A percentile compares a stretch with the other conserved stretches of the same genome.
These are phyloP conservation scores for Plenodomus biglobosus DNA, from an alignment of 2,329 filamentous ascomycete species.

Conservation along the genomic window DNA sequence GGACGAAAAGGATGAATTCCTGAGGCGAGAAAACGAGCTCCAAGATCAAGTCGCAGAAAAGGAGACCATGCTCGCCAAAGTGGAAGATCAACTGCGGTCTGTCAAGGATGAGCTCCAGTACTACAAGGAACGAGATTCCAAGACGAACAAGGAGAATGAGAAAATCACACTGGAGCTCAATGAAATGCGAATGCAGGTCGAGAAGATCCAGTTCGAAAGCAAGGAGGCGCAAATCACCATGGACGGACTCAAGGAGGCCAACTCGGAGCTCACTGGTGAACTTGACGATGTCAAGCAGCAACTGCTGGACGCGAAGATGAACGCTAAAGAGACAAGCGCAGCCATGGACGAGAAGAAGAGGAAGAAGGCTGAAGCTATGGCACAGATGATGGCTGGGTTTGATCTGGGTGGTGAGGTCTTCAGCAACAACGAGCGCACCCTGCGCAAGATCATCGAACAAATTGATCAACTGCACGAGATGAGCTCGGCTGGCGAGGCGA, in stretches of 20 bases:
- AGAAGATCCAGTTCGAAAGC: slow-evolving; percentile 92
- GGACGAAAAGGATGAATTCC: slow-evolving; percentile 94
- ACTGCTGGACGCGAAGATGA: slow-evolving; percentile 93
- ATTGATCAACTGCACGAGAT: slow-evolving; percentile 78
- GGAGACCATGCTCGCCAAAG: slow-evolving; percentile 75
- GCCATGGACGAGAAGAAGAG: slow-evolving; percentile 96
- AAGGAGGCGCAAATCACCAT: slow-evolving; percentile 97
- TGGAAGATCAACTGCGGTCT: slow-evolving; percentile 79
- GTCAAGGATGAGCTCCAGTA: slow-evolving; percentile 82
- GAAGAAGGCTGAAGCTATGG: slow-evolving; percentile 99
- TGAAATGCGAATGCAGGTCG: slow-evolving; percentile 93
- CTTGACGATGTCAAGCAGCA: slow-evolving; percentile 96
- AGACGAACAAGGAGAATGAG: slow-evolving; percentile 87
- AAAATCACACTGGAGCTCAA: slow-evolving; percentile 82
- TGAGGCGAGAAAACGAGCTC: slow-evolving; percentile 92
- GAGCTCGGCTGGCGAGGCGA: slow-evolving; percentile 72
- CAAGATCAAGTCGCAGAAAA: slow-evolving; percentile 95
- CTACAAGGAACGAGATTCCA: slow-evolving; percentile 82
- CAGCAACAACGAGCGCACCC: slow-evolving; percentile 85
- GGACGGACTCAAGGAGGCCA: slow-evolving; percentile 95
- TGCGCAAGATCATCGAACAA: slow-evolving; percentile 80
- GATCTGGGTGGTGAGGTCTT: slow-evolving; percentile 91
- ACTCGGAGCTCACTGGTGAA: slow-evolving; percentile 86
- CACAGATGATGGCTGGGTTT: slow-evolving; percentile 99
- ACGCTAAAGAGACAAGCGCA: slow-evolving; percentile 86